A percentile compares a stretch with the other conserved stretches of the same genome.
Evolutionary conservation across 139 green algal genomes (phyloP).

Genomic region (Tetradesmus lagerheimii): DNA sequence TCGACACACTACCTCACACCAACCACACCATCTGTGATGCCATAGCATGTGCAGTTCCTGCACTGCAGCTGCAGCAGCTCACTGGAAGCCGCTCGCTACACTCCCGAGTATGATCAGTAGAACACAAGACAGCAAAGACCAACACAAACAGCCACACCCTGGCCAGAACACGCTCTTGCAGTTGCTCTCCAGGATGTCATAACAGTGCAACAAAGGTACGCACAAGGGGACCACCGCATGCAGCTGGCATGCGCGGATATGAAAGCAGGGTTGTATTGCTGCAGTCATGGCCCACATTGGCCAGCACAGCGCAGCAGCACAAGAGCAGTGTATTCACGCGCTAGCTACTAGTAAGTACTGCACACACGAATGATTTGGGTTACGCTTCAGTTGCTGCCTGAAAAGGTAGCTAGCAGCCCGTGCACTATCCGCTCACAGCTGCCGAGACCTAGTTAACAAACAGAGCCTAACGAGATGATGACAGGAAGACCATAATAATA

Average conservation of each 20-base stretch:
- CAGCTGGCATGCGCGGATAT: neutral
- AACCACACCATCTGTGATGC: neutral
- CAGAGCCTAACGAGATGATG: neutral
- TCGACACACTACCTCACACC: neutral
- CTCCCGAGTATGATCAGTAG: neutral
- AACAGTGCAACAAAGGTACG: neutral
- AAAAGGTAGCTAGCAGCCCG: neutral
- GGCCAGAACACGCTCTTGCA: too few relatives aligned
- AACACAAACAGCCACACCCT: too few relatives aligned
- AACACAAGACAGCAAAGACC: neutral
- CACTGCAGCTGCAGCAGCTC: neutral
- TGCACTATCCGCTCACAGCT: neutral
- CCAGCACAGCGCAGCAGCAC: neutral
- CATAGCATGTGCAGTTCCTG: neutral
- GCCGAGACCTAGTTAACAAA: neutral
- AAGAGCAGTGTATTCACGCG: neutral
- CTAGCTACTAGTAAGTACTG: neutral
- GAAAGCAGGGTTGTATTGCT: neutral
- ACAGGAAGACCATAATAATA: neutral
- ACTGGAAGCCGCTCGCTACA: neutral
- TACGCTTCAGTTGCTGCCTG: neutral
- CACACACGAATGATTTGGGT: neutral
- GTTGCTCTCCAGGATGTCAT: too few relatives aligned
- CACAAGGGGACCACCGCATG: neutral
- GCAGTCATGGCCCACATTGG: too few relatives aligned